These are phyloP conservation scores for Fraxinus velutina DNA, from an alignment of 305 asterid genomes.

Conservation along the genomic window DNA sequence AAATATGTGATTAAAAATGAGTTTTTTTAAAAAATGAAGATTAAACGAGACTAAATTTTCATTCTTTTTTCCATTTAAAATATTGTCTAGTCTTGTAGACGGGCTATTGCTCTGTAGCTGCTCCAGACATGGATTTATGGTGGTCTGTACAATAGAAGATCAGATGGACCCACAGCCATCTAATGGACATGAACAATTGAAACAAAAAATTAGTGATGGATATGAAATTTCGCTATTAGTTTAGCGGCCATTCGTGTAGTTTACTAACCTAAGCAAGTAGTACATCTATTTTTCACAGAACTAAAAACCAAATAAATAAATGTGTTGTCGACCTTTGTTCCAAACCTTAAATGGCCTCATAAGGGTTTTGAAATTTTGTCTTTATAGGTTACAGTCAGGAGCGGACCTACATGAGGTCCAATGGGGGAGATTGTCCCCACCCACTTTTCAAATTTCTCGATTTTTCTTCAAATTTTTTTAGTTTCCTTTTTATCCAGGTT, in stretches of 20 bases:
- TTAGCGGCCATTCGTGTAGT: neutral
- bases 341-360: neutral
- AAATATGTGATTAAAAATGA: too few species aligned
- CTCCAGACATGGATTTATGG: neutral
- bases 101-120: neutral
- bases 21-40: too few species aligned
- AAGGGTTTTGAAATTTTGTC: neutral
- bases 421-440: too few species aligned
- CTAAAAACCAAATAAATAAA: neutral
- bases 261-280: neutral
- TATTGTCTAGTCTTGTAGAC: neutral
- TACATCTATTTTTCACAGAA: neutral
- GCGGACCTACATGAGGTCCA: too few species aligned
- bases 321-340: neutral
- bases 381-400: neutral
- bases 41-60: too few species aligned
- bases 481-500: too few species aligned
- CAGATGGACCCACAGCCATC: neutral
- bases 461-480: too few species aligned
- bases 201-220: neutral
- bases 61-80: neutral
- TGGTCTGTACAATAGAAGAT: too few species aligned
- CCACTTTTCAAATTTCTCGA: too few species aligned
- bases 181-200: neutral
- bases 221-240: neutral